Percentiles rank a stretch among this genome's conserved stretches.
phyloP scores from a whole-genome alignment of 2,329 filamentous ascomycete genomes.

The Stenocarpella maydis region DNA sequence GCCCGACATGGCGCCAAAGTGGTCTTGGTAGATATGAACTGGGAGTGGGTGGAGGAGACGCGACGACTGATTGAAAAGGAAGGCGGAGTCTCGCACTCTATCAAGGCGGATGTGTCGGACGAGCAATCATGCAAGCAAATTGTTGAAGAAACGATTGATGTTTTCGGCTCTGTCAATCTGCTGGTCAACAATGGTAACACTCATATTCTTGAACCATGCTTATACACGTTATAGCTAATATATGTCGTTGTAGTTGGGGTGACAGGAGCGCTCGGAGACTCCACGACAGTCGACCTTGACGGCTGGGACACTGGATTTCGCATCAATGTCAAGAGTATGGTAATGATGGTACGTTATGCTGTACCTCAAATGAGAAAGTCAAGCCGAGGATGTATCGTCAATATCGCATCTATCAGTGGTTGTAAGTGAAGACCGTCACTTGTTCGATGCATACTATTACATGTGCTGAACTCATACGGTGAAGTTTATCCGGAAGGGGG shows the following conservation, averaged over 20 bases:
- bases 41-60: constrained; percentile 41
- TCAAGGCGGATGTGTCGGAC: constrained; percentile 40
- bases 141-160: constrained; percentile 38
- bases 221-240: too few relatives aligned
- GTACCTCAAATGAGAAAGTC: constrained; percentile 47
- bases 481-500: too few relatives aligned
- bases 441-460: too few relatives aligned
- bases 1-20: constrained; percentile 42
- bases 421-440: too few relatives aligned
- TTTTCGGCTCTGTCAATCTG: constrained; percentile 41
- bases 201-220: too few relatives aligned
- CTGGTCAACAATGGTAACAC: constrained; percentile 43
- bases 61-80: constrained; percentile 43
- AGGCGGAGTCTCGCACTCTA: constrained; percentile 40
- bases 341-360: constrained; percentile 44
- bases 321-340: constrained; percentile 48
- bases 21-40: constrained; percentile 40
- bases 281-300: constrained; percentile 41
- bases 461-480: too few relatives aligned
- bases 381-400: constrained; percentile 47
- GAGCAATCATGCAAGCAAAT: constrained; percentile 39
- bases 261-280: constrained; percentile 44
- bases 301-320: constrained; percentile 44
- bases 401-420: constrained; percentile 47
- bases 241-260: too few relatives aligned